These are phyloP conservation scores for Ceratobasidium sp. DNA, from an alignment of 1,284 basidiomycete species.

Conservation along the genomic window DNA sequence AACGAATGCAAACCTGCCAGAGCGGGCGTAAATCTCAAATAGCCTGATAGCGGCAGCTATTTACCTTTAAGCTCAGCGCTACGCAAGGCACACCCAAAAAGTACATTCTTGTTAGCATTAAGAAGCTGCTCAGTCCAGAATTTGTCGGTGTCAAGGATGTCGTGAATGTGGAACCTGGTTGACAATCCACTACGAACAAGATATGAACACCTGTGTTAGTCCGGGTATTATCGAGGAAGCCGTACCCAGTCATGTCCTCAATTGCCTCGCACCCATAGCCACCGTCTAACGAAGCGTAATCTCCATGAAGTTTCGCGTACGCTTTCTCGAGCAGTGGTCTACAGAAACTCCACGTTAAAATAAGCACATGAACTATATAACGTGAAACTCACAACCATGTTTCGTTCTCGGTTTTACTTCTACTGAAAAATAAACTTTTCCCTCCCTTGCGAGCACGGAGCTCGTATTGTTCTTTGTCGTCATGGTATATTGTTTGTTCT, in stretches of 20 bases:
- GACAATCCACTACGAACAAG: conserved; percentile 26
- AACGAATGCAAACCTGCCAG: conserved; percentile 37
- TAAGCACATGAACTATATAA: conserved; percentile 7
- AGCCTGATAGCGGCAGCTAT: not conserved
- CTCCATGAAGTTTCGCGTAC: conserved; percentile 50
- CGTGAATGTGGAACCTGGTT: conserved; percentile 42
- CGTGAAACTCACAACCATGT: conserved; percentile 48
- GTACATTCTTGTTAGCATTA: conserved; percentile 46
- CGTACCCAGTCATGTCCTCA: conserved; percentile 50
- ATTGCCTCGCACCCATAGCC: conserved; percentile 46
- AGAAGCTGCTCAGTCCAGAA: conserved; percentile 50
- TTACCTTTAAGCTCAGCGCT: conserved; percentile 22
- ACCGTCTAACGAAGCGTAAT: conserved; percentile 46
- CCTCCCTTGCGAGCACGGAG: conserved; percentile 38
- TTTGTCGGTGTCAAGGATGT: conserved; percentile 48
- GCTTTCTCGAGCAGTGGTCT: conserved; percentile 50
- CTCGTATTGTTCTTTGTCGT: conserved; percentile 43
- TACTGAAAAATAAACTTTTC: conserved; percentile 47
- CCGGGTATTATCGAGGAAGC: too few relatives aligned
- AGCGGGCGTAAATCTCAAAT: too few relatives aligned
- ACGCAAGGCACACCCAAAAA: conserved; percentile 50
- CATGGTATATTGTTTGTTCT: conserved; percentile 44
- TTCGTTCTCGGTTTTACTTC: conserved; percentile 49
- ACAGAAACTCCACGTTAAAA: not conserved
- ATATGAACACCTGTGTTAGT: not conserved